Conservation (phyloP, 768 basidiomycete genomes). For the Leucocoprinus sp. region DNA sequence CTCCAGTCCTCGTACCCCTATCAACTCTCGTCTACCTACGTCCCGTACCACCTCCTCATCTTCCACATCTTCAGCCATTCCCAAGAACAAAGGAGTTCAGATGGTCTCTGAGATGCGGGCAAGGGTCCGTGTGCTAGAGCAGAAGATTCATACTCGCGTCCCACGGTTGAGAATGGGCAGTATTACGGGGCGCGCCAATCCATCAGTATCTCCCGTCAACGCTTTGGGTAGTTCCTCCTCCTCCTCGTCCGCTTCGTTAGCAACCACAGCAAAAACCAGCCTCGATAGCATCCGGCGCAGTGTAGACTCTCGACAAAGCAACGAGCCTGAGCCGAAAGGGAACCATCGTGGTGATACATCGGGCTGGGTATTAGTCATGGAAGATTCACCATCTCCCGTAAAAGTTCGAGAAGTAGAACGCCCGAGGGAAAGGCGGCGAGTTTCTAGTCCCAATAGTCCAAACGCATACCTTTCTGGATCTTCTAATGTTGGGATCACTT, state of each 20-base stretch:
- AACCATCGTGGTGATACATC: constrained; percentile 50
- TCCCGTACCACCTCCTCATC: constrained; percentile 29
- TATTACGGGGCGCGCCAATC: constrained; percentile 41
- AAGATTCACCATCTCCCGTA: constrained; percentile 68
- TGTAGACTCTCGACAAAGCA: constrained; percentile 36
- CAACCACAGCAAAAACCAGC: constrained; percentile 34
- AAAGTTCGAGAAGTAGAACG: constrained; percentile 47
- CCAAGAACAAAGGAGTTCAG: constrained; percentile 77
- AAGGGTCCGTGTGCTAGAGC: constrained; percentile 72
- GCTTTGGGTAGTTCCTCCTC: constrained; percentile 27
- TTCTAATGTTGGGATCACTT: constrained; percentile 19
- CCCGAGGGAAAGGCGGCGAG: constrained; percentile 36
- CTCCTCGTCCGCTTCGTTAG: constrained; percentile 29
- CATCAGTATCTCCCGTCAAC: constrained; percentile 17
- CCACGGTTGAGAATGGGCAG: constrained; percentile 80
- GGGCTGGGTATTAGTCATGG: constrained; percentile 88
- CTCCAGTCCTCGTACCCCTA: constrained; percentile 37
- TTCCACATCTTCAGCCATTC: constrained; percentile 31
- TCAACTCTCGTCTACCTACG: constrained; percentile 29
- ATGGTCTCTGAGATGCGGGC: constrained; percentile 93
- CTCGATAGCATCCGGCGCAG: constrained; percentile 38
- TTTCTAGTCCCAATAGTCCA: constrained; percentile 56
- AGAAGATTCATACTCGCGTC: constrained; percentile 82
- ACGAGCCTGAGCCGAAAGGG: constrained; percentile 37
- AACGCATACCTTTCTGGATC: constrained; percentile 39